Percentiles rank a stretch among this genome's conserved stretches.
These are phyloP conservation scores for Fusarium sp. DNA, from an alignment of 2,329 filamentous ascomycete species.

Conservation along the genomic window DNA sequence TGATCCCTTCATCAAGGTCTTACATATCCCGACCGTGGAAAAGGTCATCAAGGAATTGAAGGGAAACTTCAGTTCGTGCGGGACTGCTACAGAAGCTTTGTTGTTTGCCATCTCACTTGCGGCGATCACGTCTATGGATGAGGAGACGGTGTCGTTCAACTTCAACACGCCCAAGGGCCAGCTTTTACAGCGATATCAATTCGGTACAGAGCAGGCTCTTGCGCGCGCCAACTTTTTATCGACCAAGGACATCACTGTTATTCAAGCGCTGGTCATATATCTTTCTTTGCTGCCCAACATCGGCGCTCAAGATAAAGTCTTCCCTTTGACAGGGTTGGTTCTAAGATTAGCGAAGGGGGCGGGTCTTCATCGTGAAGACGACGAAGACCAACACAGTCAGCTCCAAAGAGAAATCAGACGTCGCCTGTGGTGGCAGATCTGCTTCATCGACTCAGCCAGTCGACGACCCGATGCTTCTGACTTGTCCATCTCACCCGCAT, in stretches of 20 bases:
- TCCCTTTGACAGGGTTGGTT: slow-evolving; percentile 41
- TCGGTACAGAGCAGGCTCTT: slow-evolving; percentile 44
- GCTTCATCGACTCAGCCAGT: slow-evolving; percentile 44
- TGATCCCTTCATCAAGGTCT: slow-evolving; percentile 50
- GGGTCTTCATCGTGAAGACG: slow-evolving; percentile 30
- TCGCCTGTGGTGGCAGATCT: slow-evolving; percentile 48
- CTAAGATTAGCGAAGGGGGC: slow-evolving; percentile 42
- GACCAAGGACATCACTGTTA: slow-evolving; percentile 37
- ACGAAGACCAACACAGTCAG: not conserved
- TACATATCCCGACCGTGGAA: slow-evolving; percentile 40
- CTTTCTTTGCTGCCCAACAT: slow-evolving; percentile 37
- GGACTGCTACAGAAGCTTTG: slow-evolving; percentile 36
- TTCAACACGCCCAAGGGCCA: slow-evolving; percentile 34
- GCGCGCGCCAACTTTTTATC: slow-evolving; percentile 40
- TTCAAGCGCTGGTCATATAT: slow-evolving; percentile 48
- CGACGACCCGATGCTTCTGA: slow-evolving; percentile 26
- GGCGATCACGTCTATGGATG: slow-evolving; percentile 43
- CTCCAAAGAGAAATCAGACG: slow-evolving; percentile 39
- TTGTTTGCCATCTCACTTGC: slow-evolving; percentile 47
- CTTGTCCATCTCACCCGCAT: slow-evolving; percentile 32
- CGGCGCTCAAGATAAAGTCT: slow-evolving; percentile 40
- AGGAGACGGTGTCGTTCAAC: slow-evolving; percentile 31
- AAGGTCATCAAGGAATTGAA: slow-evolving; percentile 27
- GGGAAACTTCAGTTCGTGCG: slow-evolving; percentile 40
- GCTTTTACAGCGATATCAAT: slow-evolving; percentile 35